A percentile compares a stretch with the other conserved stretches of the same genome.
Evolutionary conservation across 75 land plant species (phyloP).

Genomic region (Pinus albicaulis): DNA sequence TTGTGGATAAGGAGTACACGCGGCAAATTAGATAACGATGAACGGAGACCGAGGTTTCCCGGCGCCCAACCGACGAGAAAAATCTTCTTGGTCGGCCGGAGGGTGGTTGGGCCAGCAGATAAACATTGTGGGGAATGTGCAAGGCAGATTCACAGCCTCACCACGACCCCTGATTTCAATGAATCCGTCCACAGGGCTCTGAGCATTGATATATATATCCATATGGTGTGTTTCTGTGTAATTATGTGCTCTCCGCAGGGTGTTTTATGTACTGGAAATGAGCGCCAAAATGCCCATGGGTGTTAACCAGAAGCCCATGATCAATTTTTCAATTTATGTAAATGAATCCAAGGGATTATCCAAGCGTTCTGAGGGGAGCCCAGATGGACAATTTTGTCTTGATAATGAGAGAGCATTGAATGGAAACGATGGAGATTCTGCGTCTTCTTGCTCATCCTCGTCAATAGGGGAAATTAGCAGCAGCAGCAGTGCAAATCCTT

Average conservation of each 20-base stretch:
- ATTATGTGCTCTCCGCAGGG: not conserved
- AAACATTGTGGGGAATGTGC: not conserved
- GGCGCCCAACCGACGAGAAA: not conserved
- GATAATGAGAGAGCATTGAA: not conserved
- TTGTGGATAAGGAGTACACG: not conserved
- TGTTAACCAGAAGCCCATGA: constrained; percentile 7
- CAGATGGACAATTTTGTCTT: not conserved
- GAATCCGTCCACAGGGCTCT: not conserved
- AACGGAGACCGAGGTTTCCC: not conserved
- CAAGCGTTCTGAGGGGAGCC: not conserved
- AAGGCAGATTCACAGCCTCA: not conserved
- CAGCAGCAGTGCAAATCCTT: not conserved
- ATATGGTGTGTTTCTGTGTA: not conserved
- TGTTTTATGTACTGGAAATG: not conserved
- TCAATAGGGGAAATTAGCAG: constrained; percentile 48
- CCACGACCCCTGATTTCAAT: not conserved
- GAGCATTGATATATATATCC: not conserved
- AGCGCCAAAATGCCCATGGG: not conserved
- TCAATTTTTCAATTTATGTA: not conserved
- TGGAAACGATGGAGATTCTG: not conserved
- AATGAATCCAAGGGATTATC: not conserved
- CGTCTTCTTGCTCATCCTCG: constrained; percentile 5
- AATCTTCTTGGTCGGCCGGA: not conserved
- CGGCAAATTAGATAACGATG: not conserved
- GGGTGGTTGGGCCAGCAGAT: not conserved